Base-by-base conservation (phyloP, 2,329 filamentous ascomycete species). In the Malbranchea cinnamomea region DNA sequence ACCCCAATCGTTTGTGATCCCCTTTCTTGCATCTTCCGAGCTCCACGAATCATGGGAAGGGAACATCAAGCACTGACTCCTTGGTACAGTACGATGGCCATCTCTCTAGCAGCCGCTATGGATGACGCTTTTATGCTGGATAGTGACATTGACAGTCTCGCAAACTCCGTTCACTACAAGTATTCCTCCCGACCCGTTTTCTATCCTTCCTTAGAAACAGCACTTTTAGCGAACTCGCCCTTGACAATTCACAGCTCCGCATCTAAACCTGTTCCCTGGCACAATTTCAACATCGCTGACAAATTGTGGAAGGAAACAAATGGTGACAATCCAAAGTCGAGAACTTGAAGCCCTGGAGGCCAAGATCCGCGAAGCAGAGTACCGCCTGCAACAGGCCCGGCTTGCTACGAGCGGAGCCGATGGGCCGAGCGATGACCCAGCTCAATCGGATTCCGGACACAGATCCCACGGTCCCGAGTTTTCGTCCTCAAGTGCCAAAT, bases 91-190 rank as follows among this genome's bases (percentile, higher is more conserved):
- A 89, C 81, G 37, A 74, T 93, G 56, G 85, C 84, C 31, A 78
- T 74, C 45, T 82, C 78, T 50, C 93, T 94, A 59, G 87, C 83
- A 36, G 65, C 74, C 25, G 81, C 87, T 52, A 66, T 94, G 37
- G 79, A 87, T 63, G 78, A 83, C 51, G 78, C 91, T 44, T 94
- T 94, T 63, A 78, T 79, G 48, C 75, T 94, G 49, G 81, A 89
- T 44, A 78, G 74, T 54, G 77, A 76, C 43, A 55, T 89, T 35
- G 71, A 77, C 47, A 69, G 78, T 38, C 67, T 92, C 20, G 72
- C 79, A 47, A 67, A 77, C 51, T 71, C 78, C 42, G 72, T 93
- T 37, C 70, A 82, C 50, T 70, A 82, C 55, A 87, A 85, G 85
- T 94, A 63, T 49, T 75, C 44, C 30, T 31, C 18, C 12, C 12